Percentiles rank a stretch among this genome's conserved stretches.
These are phyloP conservation scores for Neocucurbitaria cava DNA, from an alignment of 2,329 filamentous ascomycete genomes.

Conservation along the genomic window DNA sequence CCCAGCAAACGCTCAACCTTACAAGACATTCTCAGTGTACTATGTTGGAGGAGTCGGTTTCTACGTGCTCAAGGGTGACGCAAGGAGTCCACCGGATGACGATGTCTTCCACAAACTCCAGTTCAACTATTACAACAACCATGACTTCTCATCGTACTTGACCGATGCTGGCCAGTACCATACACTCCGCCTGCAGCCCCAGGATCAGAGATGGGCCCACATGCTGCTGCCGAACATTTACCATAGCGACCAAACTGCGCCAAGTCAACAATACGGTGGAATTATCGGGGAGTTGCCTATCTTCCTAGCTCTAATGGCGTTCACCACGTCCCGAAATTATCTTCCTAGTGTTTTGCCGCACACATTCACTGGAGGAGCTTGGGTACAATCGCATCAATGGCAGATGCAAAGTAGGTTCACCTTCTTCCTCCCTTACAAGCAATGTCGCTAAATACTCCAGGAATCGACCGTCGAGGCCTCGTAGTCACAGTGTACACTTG, in stretches of 20 bases:
- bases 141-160: slow-evolving; percentile 31
- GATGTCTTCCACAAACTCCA: slow-evolving; percentile 26
- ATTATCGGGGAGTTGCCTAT: slow-evolving; percentile 43
- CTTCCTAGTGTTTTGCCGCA: slow-evolving; percentile 19
- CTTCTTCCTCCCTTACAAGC: background rate
- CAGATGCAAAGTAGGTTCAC: slow-evolving; percentile 23
- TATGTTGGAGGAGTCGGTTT: slow-evolving; percentile 30
- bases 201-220: slow-evolving; percentile 20
- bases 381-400: slow-evolving; percentile 8
- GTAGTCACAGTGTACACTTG: slow-evolving; percentile 33
- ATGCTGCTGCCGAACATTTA: slow-evolving; percentile 38
- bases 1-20: background rate
- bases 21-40: slow-evolving; percentile 28
- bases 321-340: slow-evolving; percentile 21
- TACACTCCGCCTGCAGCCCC: slow-evolving; percentile 14
- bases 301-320: slow-evolving; percentile 39
- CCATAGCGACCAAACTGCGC: background rate
- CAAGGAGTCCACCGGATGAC: slow-evolving; percentile 6
- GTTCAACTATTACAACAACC: slow-evolving; percentile 25
- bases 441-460: slow-evolving; percentile 15
- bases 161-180: slow-evolving; percentile 22
- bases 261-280: slow-evolving; percentile 16
- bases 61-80: slow-evolving; percentile 24
- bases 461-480: slow-evolving; percentile 31
- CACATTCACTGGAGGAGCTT: slow-evolving; percentile 25